phyloP scores from a whole-genome alignment of 2,329 filamentous ascomycete genomes.

The Cyclaneusma minus region DNA sequence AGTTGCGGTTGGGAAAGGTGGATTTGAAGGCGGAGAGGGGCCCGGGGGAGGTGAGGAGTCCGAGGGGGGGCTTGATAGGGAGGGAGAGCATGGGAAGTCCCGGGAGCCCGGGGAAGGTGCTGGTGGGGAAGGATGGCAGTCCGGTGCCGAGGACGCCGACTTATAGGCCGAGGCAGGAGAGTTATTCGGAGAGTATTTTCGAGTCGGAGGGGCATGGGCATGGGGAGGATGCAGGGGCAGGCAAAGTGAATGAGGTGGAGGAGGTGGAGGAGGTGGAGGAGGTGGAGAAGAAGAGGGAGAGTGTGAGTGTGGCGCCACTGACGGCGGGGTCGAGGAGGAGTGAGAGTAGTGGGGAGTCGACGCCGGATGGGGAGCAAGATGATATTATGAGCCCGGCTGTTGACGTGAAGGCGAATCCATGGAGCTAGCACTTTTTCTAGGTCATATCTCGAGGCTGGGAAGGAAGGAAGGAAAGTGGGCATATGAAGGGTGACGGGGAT shows the following conservation, averaged over 20 bases:
- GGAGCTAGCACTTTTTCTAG: too few species aligned
- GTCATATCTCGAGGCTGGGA: too few species aligned
- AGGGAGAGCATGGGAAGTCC: neutral
- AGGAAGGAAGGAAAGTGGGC: too few species aligned
- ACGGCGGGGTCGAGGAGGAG: neutral
- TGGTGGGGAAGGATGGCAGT: neutral
- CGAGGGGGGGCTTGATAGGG: neutral
- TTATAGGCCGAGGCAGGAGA: conserved; percentile 9
- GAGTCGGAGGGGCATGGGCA: conserved; percentile 12
- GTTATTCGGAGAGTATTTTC: conserved; percentile 17
- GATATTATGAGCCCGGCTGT: too few species aligned
- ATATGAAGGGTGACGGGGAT: too few species aligned
- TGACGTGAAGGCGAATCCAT: too few species aligned
- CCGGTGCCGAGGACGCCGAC: neutral
- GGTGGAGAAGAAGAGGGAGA: neutral
- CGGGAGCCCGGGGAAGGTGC: neutral
- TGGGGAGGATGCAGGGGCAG: conserved; percentile 1
- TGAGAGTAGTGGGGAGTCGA: too few species aligned
- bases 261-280: neutral
- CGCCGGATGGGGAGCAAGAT: too few species aligned
- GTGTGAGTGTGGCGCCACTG: neutral
- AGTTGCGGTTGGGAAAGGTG: neutral
- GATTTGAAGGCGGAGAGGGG: conserved; percentile 2
- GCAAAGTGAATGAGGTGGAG: neutral
- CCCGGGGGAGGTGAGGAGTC: conserved; percentile 1